Conservation (phyloP, 1,284 basidiomycete species). For the Coriolopsis trogii region DNA sequence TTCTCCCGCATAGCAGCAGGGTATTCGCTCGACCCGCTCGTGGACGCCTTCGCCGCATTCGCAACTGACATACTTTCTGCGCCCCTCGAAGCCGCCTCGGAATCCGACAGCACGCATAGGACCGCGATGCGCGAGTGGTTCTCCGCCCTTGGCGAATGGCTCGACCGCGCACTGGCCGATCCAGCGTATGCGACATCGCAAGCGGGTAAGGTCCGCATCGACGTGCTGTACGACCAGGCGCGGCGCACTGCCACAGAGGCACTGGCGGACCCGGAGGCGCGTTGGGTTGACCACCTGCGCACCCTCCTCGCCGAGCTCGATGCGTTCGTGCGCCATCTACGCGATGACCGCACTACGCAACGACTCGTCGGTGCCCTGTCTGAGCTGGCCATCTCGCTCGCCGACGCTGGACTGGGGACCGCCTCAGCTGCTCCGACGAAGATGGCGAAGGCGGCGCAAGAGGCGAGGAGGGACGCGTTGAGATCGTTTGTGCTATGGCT, state of each 20-base stretch:
- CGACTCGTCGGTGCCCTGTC: constrained; percentile 38
- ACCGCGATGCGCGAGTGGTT: constrained; percentile 32
- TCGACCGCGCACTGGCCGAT: constrained; percentile 12
- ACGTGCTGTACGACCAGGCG: constrained; percentile 43
- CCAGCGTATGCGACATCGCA: constrained; percentile 5
- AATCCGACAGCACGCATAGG: constrained; percentile 4
- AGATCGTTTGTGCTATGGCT: constrained; percentile 2
- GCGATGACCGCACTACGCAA: constrained; percentile 41
- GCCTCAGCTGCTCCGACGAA: constrained; percentile 19
- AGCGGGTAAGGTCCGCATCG: constrained; percentile 19
- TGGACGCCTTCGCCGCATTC: constrained; percentile 30
- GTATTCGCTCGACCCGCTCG: constrained; percentile 40
- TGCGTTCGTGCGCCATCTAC: constrained; percentile 36
- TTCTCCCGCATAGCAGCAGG: constrained; percentile 46
- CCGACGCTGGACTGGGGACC: background rate
- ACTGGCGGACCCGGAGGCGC: constrained; percentile 22
- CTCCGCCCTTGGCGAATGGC: constrained; percentile 24
- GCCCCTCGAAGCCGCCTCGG: constrained; percentile 23
- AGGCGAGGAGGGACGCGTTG: constrained; percentile 6
- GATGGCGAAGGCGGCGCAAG: constrained; percentile 1
- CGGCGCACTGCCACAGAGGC: constrained; percentile 28
- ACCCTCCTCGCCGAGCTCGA: constrained; percentile 37
- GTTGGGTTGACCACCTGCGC: constrained; percentile 34
- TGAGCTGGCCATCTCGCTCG: constrained; percentile 30
- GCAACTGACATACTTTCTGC: constrained; percentile 30